Conservation (phyloP, 768 basidiomycete genomes). For the Trametes cinnabarina region DNA sequence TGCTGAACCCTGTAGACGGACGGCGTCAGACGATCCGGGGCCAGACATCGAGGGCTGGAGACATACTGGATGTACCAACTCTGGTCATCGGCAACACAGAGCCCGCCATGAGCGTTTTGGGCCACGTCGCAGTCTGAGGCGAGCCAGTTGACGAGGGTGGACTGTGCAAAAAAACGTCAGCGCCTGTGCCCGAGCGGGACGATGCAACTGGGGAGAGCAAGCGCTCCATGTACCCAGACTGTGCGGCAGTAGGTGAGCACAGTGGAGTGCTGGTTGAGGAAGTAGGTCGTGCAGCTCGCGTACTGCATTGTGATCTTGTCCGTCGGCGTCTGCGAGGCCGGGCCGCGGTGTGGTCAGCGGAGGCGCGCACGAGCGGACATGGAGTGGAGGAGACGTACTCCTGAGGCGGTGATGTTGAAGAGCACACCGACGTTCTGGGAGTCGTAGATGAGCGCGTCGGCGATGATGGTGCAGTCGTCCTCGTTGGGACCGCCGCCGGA, state of each 20-base stretch:
- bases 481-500: conserved; percentile 48
- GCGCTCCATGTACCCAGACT: conserved; percentile 46
- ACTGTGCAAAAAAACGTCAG: conserved; percentile 31
- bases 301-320: conserved; percentile 43
- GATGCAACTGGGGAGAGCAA: too few relatives aligned
- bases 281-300: conserved; percentile 44
- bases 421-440: conserved; percentile 42
- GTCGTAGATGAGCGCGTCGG: conserved; percentile 47
- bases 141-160: conserved; percentile 36
- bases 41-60: background rate
- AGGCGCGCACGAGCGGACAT: too few relatives aligned
- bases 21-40: too few relatives aligned
- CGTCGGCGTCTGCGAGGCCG: conserved; percentile 32
- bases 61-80: conserved; percentile 51
- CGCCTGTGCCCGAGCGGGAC: too few relatives aligned
- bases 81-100: conserved; percentile 46
- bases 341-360: too few relatives aligned
- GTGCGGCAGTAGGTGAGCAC: conserved; percentile 44
- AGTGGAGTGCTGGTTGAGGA: conserved; percentile 45
- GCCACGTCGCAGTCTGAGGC: conserved; percentile 48
- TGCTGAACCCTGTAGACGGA: background rate
- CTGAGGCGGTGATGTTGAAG: too few relatives aligned
- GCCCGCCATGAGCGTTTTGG: conserved; percentile 50
- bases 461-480: conserved; percentile 48
- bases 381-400: too few relatives aligned